These are phyloP conservation scores for Xylariaceae sp. DNA, from an alignment of 2,329 filamentous ascomycete species.

Conservation along the genomic window DNA sequence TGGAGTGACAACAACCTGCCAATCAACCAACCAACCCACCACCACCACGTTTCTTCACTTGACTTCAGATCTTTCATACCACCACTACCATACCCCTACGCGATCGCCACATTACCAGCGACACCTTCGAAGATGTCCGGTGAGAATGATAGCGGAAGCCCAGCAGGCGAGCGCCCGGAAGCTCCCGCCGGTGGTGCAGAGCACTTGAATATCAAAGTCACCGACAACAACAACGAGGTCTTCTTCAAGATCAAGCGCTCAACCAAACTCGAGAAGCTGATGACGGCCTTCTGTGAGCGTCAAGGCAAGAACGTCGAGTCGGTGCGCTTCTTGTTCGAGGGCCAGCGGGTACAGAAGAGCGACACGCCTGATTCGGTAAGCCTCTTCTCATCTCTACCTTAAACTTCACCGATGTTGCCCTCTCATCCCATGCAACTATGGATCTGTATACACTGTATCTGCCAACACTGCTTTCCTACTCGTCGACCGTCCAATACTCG, in stretches of 20 bases:
- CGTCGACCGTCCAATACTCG: conserved; percentile 4
- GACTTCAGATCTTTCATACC: not conserved
- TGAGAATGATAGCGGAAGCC: conserved; percentile 55
- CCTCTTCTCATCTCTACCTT: conserved; percentile 29
- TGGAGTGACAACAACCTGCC: not conserved
- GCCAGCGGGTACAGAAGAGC: conserved; percentile 83
- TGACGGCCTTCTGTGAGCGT: conserved; percentile 96
- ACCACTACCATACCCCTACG: not conserved
- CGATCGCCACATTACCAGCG: not conserved
- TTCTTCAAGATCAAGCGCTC: conserved; percentile 99
- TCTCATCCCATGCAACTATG: not conserved
- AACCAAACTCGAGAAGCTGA: conserved; percentile 94
- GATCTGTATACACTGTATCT: not conserved
- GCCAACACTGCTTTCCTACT: not conserved
- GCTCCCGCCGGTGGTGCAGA: conserved; percentile 60
- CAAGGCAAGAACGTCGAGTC: conserved; percentile 85
- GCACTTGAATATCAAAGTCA: conserved; percentile 99
- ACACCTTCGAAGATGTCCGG: conserved; percentile 48
- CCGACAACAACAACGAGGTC: conserved; percentile 98
- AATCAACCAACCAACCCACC: not conserved
- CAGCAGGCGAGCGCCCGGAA: conserved; percentile 44
- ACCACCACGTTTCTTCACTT: not conserved
- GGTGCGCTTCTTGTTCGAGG: conserved; percentile 94
- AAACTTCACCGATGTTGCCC: not conserved
- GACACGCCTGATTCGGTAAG: conserved; percentile 92